Base-by-base conservation (phyloP, 1,284 basidiomycete genomes). In the Pterulicium gracile region DNA sequence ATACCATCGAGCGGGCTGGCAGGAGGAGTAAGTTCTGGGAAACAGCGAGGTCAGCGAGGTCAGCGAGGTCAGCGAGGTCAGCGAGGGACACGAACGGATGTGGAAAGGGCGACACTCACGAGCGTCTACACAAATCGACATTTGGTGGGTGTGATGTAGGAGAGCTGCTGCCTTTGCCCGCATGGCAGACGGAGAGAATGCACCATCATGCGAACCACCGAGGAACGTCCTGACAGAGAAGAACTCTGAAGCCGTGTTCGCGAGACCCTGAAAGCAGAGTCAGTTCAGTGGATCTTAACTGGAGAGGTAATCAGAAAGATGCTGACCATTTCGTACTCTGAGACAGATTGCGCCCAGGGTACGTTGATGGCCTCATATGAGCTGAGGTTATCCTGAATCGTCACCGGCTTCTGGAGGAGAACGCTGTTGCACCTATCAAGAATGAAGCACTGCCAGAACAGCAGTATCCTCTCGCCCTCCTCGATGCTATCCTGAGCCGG, bases 141-240 rank as follows among this genome's bases (percentile, higher is more conserved):
- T 59, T 46, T 69, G 65, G 51, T 78, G 72, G 27, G 83, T 81
- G 39, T 73, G 75, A 48, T 82, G 72, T 55, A 81, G 81, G 17
- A 88, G 67, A 13, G 81, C 72, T 14, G 84, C 78, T 7, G 81
- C 81, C 61, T 88, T 88, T 42, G 73, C 79, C 52, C 81, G 77
- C 49, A 84, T 61, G 3, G 82, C 79, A 22, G 67, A 62, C 27
- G 70, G 68, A 3, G 81, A 79, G 58, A 80, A 84, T 15, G 78
- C 74, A 44, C 67, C 70, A 3, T 73, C 67, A 24, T 74, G 62
- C 46, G 75, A 73, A 32, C 72, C 78, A 48, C 75, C 67, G 47
- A 85, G 69, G 61, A 85, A 85, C 36, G 72, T 64, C 48, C 69
- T 70, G 47, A 77, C 69, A 7, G 79, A 81, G 34, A 76, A 74